Percentiles rank a stretch among this genome's conserved stretches.
These are phyloP conservation scores for Pinus albicaulis DNA, from an alignment of 75 land plant genomes.

Conservation along the genomic window DNA sequence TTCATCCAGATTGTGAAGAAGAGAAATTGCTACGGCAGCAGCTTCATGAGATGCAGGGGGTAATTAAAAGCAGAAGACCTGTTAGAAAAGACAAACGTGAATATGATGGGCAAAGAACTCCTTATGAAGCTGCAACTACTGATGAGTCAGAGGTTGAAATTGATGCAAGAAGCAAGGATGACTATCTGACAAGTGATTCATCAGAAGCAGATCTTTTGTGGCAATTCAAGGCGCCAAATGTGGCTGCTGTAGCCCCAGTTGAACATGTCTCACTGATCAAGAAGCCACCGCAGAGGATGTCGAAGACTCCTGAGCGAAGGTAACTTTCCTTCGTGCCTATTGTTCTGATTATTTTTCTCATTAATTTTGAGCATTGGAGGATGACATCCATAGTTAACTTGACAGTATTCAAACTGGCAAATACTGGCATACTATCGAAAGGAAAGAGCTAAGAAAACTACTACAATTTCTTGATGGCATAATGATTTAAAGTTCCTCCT, in stretches of 20 bases:
- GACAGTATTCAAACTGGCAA: neutral
- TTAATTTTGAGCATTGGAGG: neutral
- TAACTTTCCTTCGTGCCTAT: constrained; percentile 9
- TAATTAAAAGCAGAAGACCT: neutral
- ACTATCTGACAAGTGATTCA: constrained; percentile 41
- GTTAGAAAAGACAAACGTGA: constrained; percentile 13
- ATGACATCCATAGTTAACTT: neutral
- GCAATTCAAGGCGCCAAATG: constrained; percentile 32
- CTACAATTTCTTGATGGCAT: neutral
- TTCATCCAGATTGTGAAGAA: constrained; percentile 26
- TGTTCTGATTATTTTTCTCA: neutral
- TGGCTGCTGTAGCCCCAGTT: constrained; percentile 11
- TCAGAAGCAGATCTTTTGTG: constrained; percentile 50
- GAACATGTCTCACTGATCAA: constrained; percentile 28
- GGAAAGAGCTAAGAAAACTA: neutral
- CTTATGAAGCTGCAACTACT: constrained; percentile 11
- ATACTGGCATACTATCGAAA: neutral
- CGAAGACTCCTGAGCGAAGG: constrained; percentile 39
- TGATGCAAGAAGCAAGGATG: constrained; percentile 16
- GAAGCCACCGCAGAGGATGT: constrained; percentile 27
- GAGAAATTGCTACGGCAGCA: constrained; percentile 10
- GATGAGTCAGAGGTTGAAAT: constrained; percentile 36
- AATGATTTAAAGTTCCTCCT: neutral
- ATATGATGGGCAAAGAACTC: constrained; percentile 13
- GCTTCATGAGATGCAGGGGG: constrained; percentile 4